phyloP scores from a whole-genome alignment of 495 filamentous ascomycete genomes.

The Neurospora discreta region DNA sequence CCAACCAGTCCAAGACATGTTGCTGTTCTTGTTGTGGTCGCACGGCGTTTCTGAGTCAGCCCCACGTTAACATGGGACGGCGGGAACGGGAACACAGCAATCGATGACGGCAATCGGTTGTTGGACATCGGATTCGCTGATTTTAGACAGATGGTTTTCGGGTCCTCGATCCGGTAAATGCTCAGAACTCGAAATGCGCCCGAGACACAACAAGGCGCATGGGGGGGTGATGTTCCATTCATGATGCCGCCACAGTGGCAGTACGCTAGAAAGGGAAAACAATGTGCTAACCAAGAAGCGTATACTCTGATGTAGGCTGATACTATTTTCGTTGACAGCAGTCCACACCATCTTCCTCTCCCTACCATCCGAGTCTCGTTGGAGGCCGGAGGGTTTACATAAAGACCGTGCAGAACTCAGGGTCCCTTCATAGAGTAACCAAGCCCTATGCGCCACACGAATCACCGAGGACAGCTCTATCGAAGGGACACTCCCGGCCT shows the following conservation, averaged over 20 bases:
- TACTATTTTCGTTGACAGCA: background rate
- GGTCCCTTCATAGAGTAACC: background rate
- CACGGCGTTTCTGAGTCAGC: background rate
- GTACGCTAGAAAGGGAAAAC: background rate
- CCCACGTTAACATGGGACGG: background rate
- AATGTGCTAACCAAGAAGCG: background rate
- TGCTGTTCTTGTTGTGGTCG: background rate
- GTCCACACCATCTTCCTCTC: background rate
- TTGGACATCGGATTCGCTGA: background rate
- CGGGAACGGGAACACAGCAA: background rate
- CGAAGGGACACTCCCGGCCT: background rate
- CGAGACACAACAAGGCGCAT: background rate
- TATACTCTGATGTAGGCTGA: background rate
- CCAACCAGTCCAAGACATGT: background rate
- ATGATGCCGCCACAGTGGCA: background rate
- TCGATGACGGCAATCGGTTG: background rate
- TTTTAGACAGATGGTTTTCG: background rate
- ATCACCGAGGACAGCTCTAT: background rate
- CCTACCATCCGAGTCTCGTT: background rate
- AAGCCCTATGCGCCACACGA: background rate
- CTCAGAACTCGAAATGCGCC: background rate
- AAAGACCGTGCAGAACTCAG: background rate
- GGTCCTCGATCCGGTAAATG: background rate
- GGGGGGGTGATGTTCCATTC: background rate
- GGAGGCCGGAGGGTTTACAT: background rate